Conservation (phyloP, 768 basidiomycete genomes). For the Calocybe cyanea region DNA sequence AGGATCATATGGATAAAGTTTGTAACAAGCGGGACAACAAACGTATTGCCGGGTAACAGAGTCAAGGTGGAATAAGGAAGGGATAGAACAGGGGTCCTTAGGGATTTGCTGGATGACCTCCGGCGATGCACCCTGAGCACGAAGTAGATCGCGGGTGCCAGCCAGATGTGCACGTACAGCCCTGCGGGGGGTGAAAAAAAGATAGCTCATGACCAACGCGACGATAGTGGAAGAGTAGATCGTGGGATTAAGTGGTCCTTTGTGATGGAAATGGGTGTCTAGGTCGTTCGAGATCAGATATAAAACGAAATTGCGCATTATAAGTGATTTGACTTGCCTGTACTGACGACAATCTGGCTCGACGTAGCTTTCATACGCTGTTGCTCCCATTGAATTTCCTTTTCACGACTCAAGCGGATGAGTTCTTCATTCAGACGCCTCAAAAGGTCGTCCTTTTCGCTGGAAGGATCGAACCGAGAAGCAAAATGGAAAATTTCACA, state of each 20-base stretch:
- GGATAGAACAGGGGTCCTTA: slow-evolving; percentile 18
- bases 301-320: neutral
- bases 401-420: slow-evolving; percentile 8
- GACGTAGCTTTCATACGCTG: slow-evolving; percentile 2
- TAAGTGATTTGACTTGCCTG: slow-evolving; percentile 7
- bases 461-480: neutral
- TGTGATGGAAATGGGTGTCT: slow-evolving; percentile 12
- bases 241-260: slow-evolving; percentile 4
- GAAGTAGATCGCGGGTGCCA: slow-evolving; percentile 17
- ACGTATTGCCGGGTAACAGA: slow-evolving; percentile 18
- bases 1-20: slow-evolving; percentile 14
- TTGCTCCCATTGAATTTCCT: slow-evolving; percentile 16
- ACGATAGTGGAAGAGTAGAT: neutral
- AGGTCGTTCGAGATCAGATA: neutral
- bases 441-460: slow-evolving; percentile 3
- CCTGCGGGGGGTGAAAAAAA: slow-evolving; percentile 18
- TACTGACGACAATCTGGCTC: slow-evolving; percentile 9
- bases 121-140: neutral
- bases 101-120: slow-evolving; percentile 10
- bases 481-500: slow-evolving; percentile 5
- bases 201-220: neutral
- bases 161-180: slow-evolving; percentile 18
- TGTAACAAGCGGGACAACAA: slow-evolving; percentile 21
- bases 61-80: slow-evolving; percentile 17
- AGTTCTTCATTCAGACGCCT: slow-evolving; percentile 8